Percentiles rank a stretch among this genome's conserved stretches.
Evolutionary conservation across 176 grass and related monocot genomes (phyloP).

Genomic region (Poa annua): DNA sequence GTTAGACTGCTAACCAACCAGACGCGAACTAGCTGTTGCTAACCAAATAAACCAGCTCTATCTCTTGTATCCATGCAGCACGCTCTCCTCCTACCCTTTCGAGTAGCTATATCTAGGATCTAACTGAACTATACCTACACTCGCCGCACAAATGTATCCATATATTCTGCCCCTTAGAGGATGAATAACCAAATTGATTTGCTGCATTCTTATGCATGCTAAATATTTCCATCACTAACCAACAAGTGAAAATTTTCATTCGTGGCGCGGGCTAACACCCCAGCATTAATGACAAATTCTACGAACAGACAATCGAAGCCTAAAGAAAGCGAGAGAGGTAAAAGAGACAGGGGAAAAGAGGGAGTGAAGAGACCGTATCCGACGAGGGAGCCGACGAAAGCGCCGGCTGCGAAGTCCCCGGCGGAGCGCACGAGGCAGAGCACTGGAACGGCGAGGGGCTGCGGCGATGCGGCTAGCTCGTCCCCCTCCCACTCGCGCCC

Average conservation of each 20-base stretch:
- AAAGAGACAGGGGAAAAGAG: background rate
- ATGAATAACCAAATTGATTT: too few species aligned
- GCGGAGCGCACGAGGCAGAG: constrained; percentile 75
- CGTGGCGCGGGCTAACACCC: background rate
- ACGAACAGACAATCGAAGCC: background rate
- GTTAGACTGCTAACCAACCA: too few species aligned
- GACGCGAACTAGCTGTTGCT: too few species aligned
- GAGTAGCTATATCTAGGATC: too few species aligned
- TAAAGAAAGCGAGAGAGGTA: background rate
- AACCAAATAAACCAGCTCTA: too few species aligned
- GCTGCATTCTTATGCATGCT: too few species aligned
- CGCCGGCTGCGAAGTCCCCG: constrained; percentile 69
- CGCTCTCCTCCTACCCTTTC: too few species aligned
- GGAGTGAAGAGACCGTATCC: constrained; percentile 62
- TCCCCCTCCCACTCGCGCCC: constrained; percentile 49
- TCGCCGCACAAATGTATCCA: too few species aligned
- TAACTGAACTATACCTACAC: background rate
- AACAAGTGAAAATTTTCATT: background rate
- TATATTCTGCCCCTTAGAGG: too few species aligned
- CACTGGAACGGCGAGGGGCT: constrained; percentile 45
- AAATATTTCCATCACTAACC: background rate
- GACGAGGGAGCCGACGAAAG: constrained; percentile 78
- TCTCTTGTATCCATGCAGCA: too few species aligned
- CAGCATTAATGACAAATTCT: background rate
- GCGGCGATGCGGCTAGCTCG: constrained; percentile 25